These are phyloP conservation scores for Xylaria sp. DNA, from an alignment of 2,329 filamentous ascomycete species.

Conservation along the genomic window DNA sequence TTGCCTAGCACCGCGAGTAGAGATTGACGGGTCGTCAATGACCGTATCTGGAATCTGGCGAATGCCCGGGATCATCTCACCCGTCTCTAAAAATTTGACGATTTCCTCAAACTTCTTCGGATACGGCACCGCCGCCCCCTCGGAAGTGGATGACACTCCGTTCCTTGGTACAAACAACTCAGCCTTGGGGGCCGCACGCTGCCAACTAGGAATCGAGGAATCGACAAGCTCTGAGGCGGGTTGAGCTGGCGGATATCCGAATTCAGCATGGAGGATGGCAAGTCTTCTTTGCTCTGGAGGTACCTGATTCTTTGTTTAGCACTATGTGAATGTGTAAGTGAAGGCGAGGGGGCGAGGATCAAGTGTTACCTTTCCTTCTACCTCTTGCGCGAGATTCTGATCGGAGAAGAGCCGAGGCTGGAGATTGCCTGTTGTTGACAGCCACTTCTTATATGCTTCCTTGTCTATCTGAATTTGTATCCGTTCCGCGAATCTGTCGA, in stretches of 20 bases:
- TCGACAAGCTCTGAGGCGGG: conserved; percentile 20
- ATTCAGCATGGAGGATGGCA: conserved; percentile 31
- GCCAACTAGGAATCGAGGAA: conserved; percentile 47
- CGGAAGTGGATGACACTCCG: conserved; percentile 33
- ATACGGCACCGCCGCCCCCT: conserved; percentile 62
- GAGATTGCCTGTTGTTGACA: conserved; percentile 30
- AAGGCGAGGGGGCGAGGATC: not conserved
- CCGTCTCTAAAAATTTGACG: conserved; percentile 76
- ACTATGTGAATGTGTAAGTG: not conserved
- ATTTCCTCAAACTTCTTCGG: conserved; percentile 80
- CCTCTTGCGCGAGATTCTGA: conserved; percentile 41
- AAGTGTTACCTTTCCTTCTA: conserved; percentile 38
- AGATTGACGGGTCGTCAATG: conserved; percentile 65
- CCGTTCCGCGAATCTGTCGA: conserved; percentile 45
- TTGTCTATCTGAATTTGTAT: conserved; percentile 45
- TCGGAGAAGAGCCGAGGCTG: conserved; percentile 44
- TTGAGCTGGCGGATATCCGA: conserved; percentile 26
- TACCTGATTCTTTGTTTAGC: conserved; percentile 29
- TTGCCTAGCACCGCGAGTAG: conserved; percentile 42
- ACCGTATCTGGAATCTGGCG: conserved; percentile 78
- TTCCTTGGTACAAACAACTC: conserved; percentile 47
- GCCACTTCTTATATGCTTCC: conserved; percentile 46
- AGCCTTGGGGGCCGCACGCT: conserved; percentile 48
- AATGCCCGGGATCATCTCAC: conserved; percentile 78
- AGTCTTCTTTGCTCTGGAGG: conserved; percentile 32